A percentile compares a stretch with the other conserved stretches of the same genome.
phyloP scores from a whole-genome alignment of 2,329 filamentous ascomycete genomes.

The Paramyrothecium sp. region DNA sequence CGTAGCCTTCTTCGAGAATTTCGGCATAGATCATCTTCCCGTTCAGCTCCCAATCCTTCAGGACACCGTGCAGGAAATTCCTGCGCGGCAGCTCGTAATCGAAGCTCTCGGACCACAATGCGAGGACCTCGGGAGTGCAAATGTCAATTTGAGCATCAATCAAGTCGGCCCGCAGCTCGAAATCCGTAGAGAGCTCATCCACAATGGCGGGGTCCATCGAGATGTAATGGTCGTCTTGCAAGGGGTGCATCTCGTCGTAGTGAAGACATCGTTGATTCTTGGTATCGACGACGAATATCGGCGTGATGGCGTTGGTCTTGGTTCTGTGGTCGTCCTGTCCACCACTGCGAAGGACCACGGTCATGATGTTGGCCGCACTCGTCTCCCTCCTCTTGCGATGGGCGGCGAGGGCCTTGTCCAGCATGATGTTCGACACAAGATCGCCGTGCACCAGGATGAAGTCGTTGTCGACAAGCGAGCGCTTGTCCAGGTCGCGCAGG shows the following conservation, averaged over 20 bases:
- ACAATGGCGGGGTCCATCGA: slow-evolving; percentile 79
- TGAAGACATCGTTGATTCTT: slow-evolving; percentile 80
- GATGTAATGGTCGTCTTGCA: slow-evolving; percentile 63
- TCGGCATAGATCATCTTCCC: slow-evolving; percentile 96
- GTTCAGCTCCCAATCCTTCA: slow-evolving; percentile 96
- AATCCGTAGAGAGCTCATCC: slow-evolving; percentile 64
- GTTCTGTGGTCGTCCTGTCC: slow-evolving; percentile 70
- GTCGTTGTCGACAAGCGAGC: slow-evolving; percentile 81
- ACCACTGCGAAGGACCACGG: slow-evolving; percentile 81
- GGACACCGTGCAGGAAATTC: slow-evolving; percentile 86
- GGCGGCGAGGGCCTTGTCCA: slow-evolving; percentile 74
- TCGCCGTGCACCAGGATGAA: slow-evolving; percentile 93
- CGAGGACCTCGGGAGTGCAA: slow-evolving; percentile 92
- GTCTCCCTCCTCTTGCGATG: slow-evolving; percentile 78
- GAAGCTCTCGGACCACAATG: slow-evolving; percentile 95
- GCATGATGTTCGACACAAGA: slow-evolving; percentile 81
- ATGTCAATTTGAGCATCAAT: slow-evolving; percentile 97
- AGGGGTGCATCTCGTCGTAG: slow-evolving; percentile 84
- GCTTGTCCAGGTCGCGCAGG: slow-evolving; percentile 87
- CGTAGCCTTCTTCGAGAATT: slow-evolving; percentile 79
- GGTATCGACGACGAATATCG: slow-evolving; percentile 84
- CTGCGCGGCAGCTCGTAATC: slow-evolving; percentile 89
- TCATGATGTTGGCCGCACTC: slow-evolving; percentile 97
- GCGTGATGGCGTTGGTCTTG: slow-evolving; percentile 71
- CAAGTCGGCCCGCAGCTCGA: slow-evolving; percentile 82